Evolutionary conservation across 352 stramenopile genomes (phyloP), one percentile per base, ranked within the genome.

Genomic region (Globisporangium uncinulatum): DNA sequence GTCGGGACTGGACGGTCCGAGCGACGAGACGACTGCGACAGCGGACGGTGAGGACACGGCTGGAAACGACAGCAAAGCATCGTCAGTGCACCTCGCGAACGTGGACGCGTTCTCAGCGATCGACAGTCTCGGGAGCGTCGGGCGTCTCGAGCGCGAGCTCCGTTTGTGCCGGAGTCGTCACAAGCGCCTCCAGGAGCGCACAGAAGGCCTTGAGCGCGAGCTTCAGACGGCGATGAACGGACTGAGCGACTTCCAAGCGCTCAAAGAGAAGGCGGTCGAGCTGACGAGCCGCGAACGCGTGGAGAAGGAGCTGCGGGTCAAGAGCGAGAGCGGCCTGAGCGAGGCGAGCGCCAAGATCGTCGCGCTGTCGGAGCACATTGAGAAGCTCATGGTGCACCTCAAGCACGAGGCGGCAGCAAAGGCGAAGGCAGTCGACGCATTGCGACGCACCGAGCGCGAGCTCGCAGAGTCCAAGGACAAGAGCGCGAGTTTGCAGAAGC

Each of bases 301-400:
- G 2, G 87, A 97, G 66, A 96, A 97, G 54, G 91, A 97, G 49
- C 58, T 95, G 14, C 84, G 89, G 14, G 63, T 49, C 11, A 90
- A 87, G 61, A 71, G 76, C 19, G 79, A 97, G 24, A 46, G 58
- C 31, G 75, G 79, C 17, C 72, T 79, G 32, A 85, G 82, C 36
- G 74, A 89, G 34, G 62, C 80, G 4, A 77, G 75, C 6, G 86
- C 96, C 36, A 96, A 97, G 71, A 83, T 98, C 32, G 73, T 86
- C 10, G 89, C 80, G 48, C 67, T 98, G n/a, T 92, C 85, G 31
- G 91, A 98, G 57, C 95, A 98, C 63, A 97, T 98, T 21, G 94
- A 98, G 64, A 98, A 98, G 71, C 74, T 98, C 21, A 98, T 98
- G 92, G 73, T 98, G 8, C 95, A 98, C 62, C 61, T 98, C 10